Evolutionary conservation across 192 early-diverging fungal genomes (phyloP), one percentile per base, ranked within the genome.

Genomic region (Coemansia sp.): DNA sequence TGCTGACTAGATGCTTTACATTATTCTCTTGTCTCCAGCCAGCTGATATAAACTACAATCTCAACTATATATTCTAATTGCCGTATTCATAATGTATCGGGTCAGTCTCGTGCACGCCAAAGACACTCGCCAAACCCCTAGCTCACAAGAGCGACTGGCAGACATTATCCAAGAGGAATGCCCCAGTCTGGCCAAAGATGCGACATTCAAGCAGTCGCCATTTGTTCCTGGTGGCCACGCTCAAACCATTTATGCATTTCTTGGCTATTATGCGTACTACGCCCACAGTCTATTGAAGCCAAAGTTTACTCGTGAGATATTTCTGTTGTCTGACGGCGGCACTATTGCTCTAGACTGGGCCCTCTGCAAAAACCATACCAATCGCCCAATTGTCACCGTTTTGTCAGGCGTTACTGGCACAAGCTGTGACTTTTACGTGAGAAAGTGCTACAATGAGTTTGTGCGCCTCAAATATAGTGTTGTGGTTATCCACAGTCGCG

Each of bases 391-490:
- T 24, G 67, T 96, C 35, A 86, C 95, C 2, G 84, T 94, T 21
- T 69, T 93, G 5, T 95, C 96, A 59, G 94, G 96, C 14, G 80
- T 98, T 24, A 96, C 94, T 5, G 96, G 96, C 43, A 93, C 93
- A 15, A 92, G 90, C 53, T 87, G 91, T 79, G 94, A 97, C 65
- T 88, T 85, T 25, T 98, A 98, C 66, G 90, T 98, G 29, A 87
- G 88, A 17, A 86, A 85, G 21, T 69, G 95, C 59, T 84, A 92
- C 51, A 76, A 90, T 48, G 73, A 80, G 56, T 71, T 91, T 60
- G 64, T 77, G 21, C 83, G 82, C 43, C 78, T 85, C 32, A 82
- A 88, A 27, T 93, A 90, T 70, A 85, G 88, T 41, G 86, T 85
- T 10, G 90, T 96, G 0, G 93, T 96, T 21, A 79, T 92, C 57